These are phyloP conservation scores for Triticum dicoccoides DNA, from an alignment of 176 grass and related monocot species.

Conservation along the genomic window DNA sequence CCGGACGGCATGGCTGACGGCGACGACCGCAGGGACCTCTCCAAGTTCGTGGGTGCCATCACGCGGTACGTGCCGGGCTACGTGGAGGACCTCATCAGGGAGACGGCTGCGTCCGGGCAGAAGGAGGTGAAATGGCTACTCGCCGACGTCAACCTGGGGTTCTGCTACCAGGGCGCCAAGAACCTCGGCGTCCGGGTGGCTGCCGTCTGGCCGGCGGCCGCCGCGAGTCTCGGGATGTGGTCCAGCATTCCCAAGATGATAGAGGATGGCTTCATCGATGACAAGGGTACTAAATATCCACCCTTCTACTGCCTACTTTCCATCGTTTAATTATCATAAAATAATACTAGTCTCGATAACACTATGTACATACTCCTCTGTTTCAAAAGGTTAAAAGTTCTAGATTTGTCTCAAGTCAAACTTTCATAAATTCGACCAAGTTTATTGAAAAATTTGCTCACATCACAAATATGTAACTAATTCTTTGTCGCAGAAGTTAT, in stretches of 20 bases:
- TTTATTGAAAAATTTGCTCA: no score
- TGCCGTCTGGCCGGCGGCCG: conserved; percentile 45
- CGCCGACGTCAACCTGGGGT: conserved; percentile 55
- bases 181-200: conserved; percentile 42
- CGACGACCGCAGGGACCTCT: conserved; percentile 67
- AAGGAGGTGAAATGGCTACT: conserved; percentile 43
- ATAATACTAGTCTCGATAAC: no score
- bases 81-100: conserved; percentile 38
- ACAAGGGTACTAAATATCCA: conserved; percentile 32
- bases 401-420: no score
- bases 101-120: conserved; percentile 4
- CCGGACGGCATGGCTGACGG: conserved; percentile 58
- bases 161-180: conserved; percentile 46
- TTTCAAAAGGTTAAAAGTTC: no score
- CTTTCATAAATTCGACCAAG: no score
- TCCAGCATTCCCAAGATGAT: conserved; percentile 55
- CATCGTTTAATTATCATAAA: neutral
- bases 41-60: conserved; percentile 44
- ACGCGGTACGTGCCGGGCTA: conserved; percentile 17
- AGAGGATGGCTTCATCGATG: conserved; percentile 48
- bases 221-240: conserved; percentile 24
- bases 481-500: no score
- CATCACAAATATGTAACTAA: no score
- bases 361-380: no score
- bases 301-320: neutral